These are phyloP conservation scores for Fusarium heterosporum DNA, from an alignment of 2,329 filamentous ascomycete genomes.

Conservation along the genomic window DNA sequence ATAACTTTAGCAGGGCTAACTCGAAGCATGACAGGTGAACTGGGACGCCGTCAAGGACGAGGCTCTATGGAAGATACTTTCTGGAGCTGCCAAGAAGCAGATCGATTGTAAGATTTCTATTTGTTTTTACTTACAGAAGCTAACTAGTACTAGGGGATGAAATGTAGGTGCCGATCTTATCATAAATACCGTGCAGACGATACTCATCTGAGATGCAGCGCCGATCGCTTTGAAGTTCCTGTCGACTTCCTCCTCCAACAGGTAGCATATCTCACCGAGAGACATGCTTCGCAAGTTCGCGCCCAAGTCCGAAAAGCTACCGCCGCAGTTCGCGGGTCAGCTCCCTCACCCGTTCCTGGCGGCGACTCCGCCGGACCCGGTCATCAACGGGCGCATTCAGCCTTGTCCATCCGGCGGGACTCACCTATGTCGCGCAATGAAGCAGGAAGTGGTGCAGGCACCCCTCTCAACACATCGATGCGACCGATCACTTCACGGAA, in stretches of 20 bases:
- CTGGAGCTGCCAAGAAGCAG: slow-evolving; percentile 82
- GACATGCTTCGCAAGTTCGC: slow-evolving; percentile 88
- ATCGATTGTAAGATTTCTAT: slow-evolving; percentile 77
- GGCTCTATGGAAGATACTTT: slow-evolving; percentile 89
- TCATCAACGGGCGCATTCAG: slow-evolving; percentile 61
- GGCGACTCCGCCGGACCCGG: slow-evolving; percentile 56
- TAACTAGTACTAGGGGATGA: slow-evolving; percentile 71
- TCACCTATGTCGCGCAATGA: slow-evolving; percentile 65
- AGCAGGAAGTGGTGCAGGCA: slow-evolving; percentile 55
- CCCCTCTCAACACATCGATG: slow-evolving; percentile 57
- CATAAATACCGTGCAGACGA: slow-evolving; percentile 20
- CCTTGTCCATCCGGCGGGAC: slow-evolving; percentile 69
- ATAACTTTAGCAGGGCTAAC: slow-evolving; percentile 40
- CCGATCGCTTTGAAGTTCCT: slow-evolving; percentile 82
- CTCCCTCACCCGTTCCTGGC: slow-evolving; percentile 68
- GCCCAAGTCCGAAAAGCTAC: slow-evolving; percentile 87
- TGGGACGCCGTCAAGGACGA: slow-evolving; percentile 92
- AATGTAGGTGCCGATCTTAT: slow-evolving; percentile 66
- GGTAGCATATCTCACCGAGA: slow-evolving; percentile 92
- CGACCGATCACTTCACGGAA: slow-evolving; percentile 62
- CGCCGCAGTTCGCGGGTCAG: slow-evolving; percentile 67
- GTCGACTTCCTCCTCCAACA: slow-evolving; percentile 92
- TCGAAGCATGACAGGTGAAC: slow-evolving; percentile 69
- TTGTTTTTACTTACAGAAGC: slow-evolving; percentile 15
- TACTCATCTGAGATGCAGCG: slow-evolving; percentile 60